phyloP scores from a whole-genome alignment of 2,329 filamentous ascomycete species.

The Neofusicoccum cordaticola region DNA sequence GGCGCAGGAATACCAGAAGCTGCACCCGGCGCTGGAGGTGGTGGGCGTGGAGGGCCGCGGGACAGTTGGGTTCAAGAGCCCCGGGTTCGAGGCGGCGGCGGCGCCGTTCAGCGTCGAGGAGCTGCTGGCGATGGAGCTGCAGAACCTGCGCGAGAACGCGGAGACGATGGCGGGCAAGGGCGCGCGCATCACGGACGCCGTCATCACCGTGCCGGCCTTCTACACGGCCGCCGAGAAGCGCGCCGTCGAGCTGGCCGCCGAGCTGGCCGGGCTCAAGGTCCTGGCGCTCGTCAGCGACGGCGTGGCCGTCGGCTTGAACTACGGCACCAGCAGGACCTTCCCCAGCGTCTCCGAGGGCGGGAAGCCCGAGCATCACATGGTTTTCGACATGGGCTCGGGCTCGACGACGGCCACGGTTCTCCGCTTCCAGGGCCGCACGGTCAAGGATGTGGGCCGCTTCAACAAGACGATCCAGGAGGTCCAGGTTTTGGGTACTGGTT shows the following conservation, averaged over 20 bases:
- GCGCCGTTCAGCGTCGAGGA: constrained; percentile 75
- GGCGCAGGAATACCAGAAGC: constrained; percentile 66
- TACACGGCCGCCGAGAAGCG: constrained; percentile 89
- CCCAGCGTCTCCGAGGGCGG: constrained; percentile 77
- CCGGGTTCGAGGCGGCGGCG: constrained; percentile 63
- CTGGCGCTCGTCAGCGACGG: constrained; percentile 85
- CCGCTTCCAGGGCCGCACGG: constrained; percentile 80
- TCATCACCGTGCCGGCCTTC: constrained; percentile 86
- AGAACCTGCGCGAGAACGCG: constrained; percentile 86
- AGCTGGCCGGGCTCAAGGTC: constrained; percentile 83
- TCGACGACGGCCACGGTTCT: constrained; percentile 88
- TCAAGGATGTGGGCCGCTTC: constrained; percentile 88
- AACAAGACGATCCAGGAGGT: constrained; percentile 98
- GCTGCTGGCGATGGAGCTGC: constrained; percentile 91
- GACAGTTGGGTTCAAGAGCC: constrained; percentile 80
- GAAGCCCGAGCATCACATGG: constrained; percentile 85
- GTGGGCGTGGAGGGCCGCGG: constrained; percentile 55
- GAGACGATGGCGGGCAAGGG: constrained; percentile 77
- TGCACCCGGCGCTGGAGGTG: constrained; percentile 76
- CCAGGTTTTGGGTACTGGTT: constrained; percentile 80
- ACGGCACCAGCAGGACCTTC: constrained; percentile 87
- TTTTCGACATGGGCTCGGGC: constrained; percentile 97
- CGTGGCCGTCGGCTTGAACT: constrained; percentile 89
- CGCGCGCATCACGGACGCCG: constrained; percentile 71
- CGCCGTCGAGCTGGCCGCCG: constrained; percentile 77